Evolutionary conservation across 2,329 filamentous ascomycete genomes (phyloP).

Genomic region (Nigrospora osmanthi): DNA sequence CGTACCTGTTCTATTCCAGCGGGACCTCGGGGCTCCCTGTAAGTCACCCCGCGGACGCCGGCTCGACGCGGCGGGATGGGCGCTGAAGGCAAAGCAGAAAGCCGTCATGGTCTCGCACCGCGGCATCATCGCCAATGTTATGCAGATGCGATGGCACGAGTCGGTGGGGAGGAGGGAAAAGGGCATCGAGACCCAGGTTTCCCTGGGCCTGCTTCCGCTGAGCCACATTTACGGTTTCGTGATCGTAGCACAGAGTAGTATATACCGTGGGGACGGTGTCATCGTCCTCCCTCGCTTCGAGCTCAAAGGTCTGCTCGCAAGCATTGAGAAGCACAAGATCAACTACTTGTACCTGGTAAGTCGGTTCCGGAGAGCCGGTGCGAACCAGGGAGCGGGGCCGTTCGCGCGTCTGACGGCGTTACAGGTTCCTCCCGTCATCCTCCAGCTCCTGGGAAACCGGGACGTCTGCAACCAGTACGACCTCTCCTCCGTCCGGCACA

Average conservation of each 20-base stretch:
- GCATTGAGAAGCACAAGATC: slow-evolving; percentile 63
- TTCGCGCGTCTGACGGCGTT: background rate
- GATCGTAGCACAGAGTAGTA: slow-evolving; percentile 55
- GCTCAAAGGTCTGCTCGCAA: slow-evolving; percentile 48
- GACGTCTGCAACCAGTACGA: slow-evolving; percentile 59
- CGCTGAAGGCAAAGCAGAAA: slow-evolving; percentile 40
- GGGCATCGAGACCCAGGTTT: slow-evolving; percentile 24
- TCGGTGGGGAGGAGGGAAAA: slow-evolving; percentile 18
- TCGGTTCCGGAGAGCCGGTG: background rate
- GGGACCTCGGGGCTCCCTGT: slow-evolving; percentile 67
- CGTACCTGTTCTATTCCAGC: slow-evolving; percentile 67
- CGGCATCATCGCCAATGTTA: slow-evolving; percentile 66
- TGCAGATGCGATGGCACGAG: slow-evolving; percentile 48
- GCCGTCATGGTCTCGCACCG: slow-evolving; percentile 70
- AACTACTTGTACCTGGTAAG: slow-evolving; percentile 55
- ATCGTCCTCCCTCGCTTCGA: slow-evolving; percentile 70
- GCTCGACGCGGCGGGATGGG: background rate
- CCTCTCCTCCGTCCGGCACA: slow-evolving; percentile 53
- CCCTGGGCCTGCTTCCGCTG: slow-evolving; percentile 61
- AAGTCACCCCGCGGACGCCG: slow-evolving; percentile 10
- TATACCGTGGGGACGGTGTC: slow-evolving; percentile 64
- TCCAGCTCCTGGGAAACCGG: slow-evolving; percentile 62
- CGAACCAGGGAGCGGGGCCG: too few species aligned
- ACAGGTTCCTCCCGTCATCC: slow-evolving; percentile 74
- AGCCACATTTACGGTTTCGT: slow-evolving; percentile 75